Base-by-base conservation (phyloP, 2,329 filamentous ascomycete genomes). In the Aspergillus sp. region DNA sequence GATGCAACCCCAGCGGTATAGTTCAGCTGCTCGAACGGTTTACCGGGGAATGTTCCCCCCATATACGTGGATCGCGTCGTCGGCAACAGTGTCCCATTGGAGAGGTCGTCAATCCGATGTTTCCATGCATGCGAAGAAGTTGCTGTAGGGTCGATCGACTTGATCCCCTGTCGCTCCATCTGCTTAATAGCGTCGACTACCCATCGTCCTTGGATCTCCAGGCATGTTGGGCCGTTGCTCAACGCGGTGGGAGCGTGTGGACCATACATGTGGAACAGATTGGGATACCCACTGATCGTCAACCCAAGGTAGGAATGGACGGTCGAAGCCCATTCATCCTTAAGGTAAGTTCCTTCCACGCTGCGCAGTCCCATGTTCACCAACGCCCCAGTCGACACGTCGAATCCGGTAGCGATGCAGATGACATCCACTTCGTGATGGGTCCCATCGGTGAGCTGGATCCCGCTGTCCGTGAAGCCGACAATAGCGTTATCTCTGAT, bases 191-290 rank as follows among this genome's bases (percentile, higher is more conserved):
- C 65, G 38, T 80, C 75, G 4, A 72, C 68, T 50, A 85, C 78
- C 81, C 80, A 85, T 0, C 79, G 70, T 2, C 81, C 82, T 58
- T 86, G 83, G 1, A 81, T 61, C 55, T 84, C 80, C 6, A 80
- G 76, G 1, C 72, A 76, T 0, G 77, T 76, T 0, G 84, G 83
- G 0, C 82, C 83, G 58, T 85, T 86, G 60, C 73, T 66, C 4
- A 85, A 69, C 0, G 81, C 74, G 0, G 81, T 84, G 0, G 82
- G 82, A 0, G 72, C 79, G n/a, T 86, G 82, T 0, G 76, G 71
- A 0, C 82, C 82, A 61, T 84, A 85, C 45, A 79, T 63, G 52
- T 76, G 76, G 67, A 81, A 79, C 65, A 80, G 70, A 47, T 81
- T 81, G 0, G 77, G 76, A 56, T 76, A 78, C 3, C 70, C 69